phyloP scores from a whole-genome alignment of 495 filamentous ascomycete genomes.

The Penicillium angulare region DNA sequence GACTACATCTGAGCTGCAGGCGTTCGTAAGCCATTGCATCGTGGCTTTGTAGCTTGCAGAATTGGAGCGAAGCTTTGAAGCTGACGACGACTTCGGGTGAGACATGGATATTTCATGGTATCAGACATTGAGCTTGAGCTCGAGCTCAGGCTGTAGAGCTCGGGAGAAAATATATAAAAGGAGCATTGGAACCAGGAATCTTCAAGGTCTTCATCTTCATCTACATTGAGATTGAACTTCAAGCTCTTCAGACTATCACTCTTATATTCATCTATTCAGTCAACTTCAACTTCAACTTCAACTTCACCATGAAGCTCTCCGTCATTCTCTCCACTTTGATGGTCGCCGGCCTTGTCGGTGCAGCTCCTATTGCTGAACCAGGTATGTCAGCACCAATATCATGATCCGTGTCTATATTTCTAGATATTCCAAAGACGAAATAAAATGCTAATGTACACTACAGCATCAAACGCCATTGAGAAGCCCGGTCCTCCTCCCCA shows the following conservation, averaged over 20 bases:
- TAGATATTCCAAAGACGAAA: too few relatives aligned
- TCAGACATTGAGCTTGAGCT: too few relatives aligned
- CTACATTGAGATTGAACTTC: neutral
- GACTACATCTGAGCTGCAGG: neutral
- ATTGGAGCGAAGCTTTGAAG: neutral
- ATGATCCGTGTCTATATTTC: too few relatives aligned
- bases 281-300: neutral
- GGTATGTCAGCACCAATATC: neutral
- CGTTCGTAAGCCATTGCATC: neutral
- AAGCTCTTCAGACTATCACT: neutral
- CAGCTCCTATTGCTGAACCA: neutral
- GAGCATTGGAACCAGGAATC: neutral
- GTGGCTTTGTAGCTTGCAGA: slow-evolving; percentile 1
- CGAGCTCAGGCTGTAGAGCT: neutral
- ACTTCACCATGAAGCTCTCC: neutral
- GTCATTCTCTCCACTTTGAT: neutral
- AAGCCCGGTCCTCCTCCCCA: neutral
- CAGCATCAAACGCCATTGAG: neutral
- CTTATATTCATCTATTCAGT: neutral
- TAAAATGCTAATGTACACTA: too few relatives aligned
- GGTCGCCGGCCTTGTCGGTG: neutral
- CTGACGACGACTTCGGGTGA: slow-evolving; percentile 2
- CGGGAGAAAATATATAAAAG: neutral
- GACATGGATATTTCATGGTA: too few relatives aligned
- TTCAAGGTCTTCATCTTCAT: neutral